Percentiles rank a stretch among this genome's conserved stretches.
Conservation (phyloP, 331 rosid genomes). For the Pyracantha coccinea region DNA sequence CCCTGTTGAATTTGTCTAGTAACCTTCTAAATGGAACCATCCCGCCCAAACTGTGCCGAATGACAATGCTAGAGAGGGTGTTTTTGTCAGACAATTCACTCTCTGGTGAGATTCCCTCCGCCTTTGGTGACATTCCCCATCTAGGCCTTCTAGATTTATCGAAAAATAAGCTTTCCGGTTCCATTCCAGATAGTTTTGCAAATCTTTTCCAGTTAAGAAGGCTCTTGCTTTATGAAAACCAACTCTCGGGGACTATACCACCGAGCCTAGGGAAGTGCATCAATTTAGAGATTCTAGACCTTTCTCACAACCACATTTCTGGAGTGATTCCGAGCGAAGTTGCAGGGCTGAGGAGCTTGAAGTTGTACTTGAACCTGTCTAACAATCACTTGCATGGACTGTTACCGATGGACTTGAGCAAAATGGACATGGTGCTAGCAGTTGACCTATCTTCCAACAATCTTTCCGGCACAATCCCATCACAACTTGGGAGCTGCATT, state of each 20-base stretch:
- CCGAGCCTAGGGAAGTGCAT: slow-evolving; percentile 67
- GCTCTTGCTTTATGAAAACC: slow-evolving; percentile 62
- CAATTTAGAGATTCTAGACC: slow-evolving; percentile 77
- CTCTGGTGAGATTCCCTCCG: slow-evolving; percentile 67
- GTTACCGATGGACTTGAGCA: slow-evolving; percentile 70
- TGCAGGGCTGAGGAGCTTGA: slow-evolving; percentile 75
- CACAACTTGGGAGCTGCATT: slow-evolving; percentile 70
- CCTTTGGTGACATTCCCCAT: slow-evolving; percentile 51
- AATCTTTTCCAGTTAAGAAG: slow-evolving; percentile 77
- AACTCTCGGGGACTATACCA: slow-evolving; percentile 73
- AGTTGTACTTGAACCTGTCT: slow-evolving; percentile 70
- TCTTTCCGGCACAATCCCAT: slow-evolving; percentile 58
- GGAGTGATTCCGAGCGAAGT: slow-evolving; percentile 73
- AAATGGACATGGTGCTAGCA: slow-evolving; percentile 91
- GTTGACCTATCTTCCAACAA: slow-evolving; percentile 76
- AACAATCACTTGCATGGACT: slow-evolving; percentile 51
- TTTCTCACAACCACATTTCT: slow-evolving; percentile 55
- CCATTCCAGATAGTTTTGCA: slow-evolving; percentile 74
- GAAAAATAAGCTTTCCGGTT: slow-evolving; percentile 53
- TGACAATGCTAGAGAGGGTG: slow-evolving; percentile 67
- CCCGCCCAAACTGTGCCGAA: slow-evolving; percentile 43
- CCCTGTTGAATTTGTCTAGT: slow-evolving; percentile 69
- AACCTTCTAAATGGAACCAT: slow-evolving; percentile 73
- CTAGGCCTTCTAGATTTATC: slow-evolving; percentile 43
- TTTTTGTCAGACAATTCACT: slow-evolving; percentile 70